These are phyloP conservation scores for Colletotrichum tamarilloi DNA, from an alignment of 2,329 filamentous ascomycete genomes.

Conservation along the genomic window DNA sequence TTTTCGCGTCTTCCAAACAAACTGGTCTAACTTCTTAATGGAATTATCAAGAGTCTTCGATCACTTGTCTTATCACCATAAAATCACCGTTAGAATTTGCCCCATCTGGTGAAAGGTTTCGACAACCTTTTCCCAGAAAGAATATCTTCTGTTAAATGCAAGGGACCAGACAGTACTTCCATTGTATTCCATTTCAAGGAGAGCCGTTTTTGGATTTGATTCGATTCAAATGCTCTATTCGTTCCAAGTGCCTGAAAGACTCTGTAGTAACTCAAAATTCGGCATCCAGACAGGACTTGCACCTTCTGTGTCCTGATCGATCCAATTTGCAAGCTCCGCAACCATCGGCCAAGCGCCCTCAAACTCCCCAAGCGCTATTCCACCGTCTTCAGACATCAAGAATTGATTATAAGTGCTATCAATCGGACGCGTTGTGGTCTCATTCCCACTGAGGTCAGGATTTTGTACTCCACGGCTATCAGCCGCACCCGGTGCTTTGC, in stretches of 20 bases:
- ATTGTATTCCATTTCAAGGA: too few species aligned
- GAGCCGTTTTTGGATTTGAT: too few species aligned
- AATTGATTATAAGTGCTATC: not conserved
- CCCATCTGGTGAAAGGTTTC: too few species aligned
- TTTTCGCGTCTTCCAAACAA: too few species aligned
- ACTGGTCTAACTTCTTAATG: too few species aligned
- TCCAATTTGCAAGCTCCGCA: constrained; percentile 44
- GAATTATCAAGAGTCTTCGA: too few species aligned
- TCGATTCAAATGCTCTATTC: not conserved
- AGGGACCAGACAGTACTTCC: too few species aligned
- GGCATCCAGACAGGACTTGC: constrained; percentile 44
- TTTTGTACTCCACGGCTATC: not conserved
- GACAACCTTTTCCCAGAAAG: too few species aligned
- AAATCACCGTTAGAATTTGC: too few species aligned
- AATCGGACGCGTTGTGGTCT: not conserved
- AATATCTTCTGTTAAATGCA: too few species aligned
- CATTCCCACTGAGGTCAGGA: not conserved
- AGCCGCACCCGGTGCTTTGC: not conserved
- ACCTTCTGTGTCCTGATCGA: constrained; percentile 41
- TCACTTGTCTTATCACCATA: too few species aligned
- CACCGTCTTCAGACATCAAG: not conserved
- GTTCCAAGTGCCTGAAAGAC: constrained; percentile 33
- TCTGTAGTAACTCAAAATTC: constrained; percentile 44
- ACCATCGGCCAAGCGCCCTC: constrained; percentile 43
- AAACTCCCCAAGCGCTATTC: constrained; percentile 7